Base-by-base conservation (phyloP, 2,329 filamentous ascomycete genomes). In the Alternaria postmessia region DNA sequence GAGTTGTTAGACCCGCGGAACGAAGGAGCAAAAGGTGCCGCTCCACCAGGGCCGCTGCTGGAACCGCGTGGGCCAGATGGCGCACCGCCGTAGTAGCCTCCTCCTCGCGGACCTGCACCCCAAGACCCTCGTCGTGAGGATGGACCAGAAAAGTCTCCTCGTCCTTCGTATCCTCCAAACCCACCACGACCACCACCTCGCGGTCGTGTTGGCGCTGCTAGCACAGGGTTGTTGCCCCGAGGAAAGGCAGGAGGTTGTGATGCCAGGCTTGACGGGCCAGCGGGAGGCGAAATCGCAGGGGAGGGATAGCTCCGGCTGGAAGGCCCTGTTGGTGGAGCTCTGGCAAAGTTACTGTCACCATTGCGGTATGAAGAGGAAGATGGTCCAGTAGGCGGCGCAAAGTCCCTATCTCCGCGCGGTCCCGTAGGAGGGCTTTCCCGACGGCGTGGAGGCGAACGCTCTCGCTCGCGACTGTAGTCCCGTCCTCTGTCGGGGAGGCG, bases 1-100 rank as follows among this genome's bases (percentile, higher is more conserved):
- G 75, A 78, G 60, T 79, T 82, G 66, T 71, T 78, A 6, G 76
- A 78, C 26, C 79, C 80, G 38, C 81, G 78, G 67, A 80, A 81
- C 12, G 77, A 72, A 16, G 76, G 75, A 22, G 75, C 68, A 54
- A 75, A 75, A 8, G 72, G 63, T 14, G 72, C 63, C 6, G 71
- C 62, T n/a, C 73, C 74, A 28, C 65, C 61, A 7, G 71, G 64
- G 12, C 73, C 74, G 34, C 65, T 67, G 5, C 61, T 57, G 36
- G 73, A 59, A 26, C 74, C 73, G 30, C 76, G 67, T 56, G 78
- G 77, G 2, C 77, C 77, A 24, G 77, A 70, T 12, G 77, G 76
- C 24, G 78, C 66, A 18, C 69, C 71, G 24, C 71, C 66, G 32
- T 67, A 71, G 38, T 65, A 71, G 42, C 66, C 68, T 18, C 72